Evolutionary conservation across 1,284 basidiomycete genomes (phyloP), one percentile per base, ranked within the genome.

Genomic region (Psilocybe mexicana): DNA sequence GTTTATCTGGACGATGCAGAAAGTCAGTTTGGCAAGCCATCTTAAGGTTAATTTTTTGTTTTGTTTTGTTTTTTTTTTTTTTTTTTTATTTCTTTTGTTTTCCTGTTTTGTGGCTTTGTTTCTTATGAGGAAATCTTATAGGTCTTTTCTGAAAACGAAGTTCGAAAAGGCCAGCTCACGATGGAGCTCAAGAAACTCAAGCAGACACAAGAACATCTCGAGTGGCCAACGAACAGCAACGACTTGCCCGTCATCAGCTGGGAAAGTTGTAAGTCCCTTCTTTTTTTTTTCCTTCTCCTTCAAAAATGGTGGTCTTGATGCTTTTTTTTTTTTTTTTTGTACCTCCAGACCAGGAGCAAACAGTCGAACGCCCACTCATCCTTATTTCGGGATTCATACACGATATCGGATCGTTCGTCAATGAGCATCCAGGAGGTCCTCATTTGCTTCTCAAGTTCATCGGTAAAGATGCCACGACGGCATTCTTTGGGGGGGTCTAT

Each of bases 401-500:
- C 71, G 94, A 96, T 63, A 88, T 93, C 52, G 80, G 87, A 0
- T 76, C 82, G n/a, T 96, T 96, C 75, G 82, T 92, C 58, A 89
- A 95, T 54, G 91, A 96, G 67, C 94, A 97, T 72, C 94, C 94
- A 12, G 94, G 76, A 47, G 81, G 81, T 18, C 79, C 83, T 4
- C 87, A 90, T 65, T 73, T 92, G 26, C 76, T 93, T 64, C 82
- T 84, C 65, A 85, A 86, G 64, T 81, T 75, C 67, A 85, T 92
- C 65, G 92, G 91, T 45, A 87, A 83, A 65, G 94, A 96, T 67
- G 94, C 91, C 2, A 94, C 94, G 0, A 90, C 92, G 0, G 93
- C 94, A 2, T 96, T 97, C 83, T 95, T 94, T 69, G 94, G 94
- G 59, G 94, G 94, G 66, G 90, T 95, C 1, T 95, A 96, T 70